Evolutionary conservation across 2,329 filamentous ascomycete genomes (phyloP).

Genomic region (Colletotrichum endophyticum): DNA sequence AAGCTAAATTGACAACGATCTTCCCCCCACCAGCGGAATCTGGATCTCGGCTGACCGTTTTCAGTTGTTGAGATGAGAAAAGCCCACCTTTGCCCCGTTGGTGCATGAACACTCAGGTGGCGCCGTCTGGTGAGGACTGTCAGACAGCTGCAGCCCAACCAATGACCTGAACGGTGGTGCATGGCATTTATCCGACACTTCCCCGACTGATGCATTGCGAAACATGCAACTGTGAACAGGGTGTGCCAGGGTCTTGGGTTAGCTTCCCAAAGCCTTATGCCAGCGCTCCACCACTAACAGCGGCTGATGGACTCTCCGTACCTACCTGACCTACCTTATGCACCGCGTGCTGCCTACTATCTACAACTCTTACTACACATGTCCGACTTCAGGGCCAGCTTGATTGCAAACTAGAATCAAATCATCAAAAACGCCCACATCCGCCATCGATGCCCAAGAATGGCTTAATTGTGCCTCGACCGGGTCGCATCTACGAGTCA

Average conservation of each 20-base stretch:
- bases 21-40: neutral
- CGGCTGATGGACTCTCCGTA: conserved; percentile 12
- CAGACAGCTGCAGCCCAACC: neutral
- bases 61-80: neutral
- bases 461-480: conserved; percentile 11
- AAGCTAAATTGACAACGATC: neutral
- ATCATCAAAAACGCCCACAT: conserved; percentile 7
- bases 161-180: neutral
- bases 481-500: conserved; percentile 14
- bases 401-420: conserved; percentile 15
- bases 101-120: neutral
- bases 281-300: conserved; percentile 20
- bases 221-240: conserved; percentile 18
- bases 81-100: neutral
- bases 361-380: neutral
- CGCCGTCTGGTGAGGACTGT: neutral
- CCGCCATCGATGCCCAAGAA: conserved; percentile 13
- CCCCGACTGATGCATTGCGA: conserved; percentile 18
- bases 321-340: neutral
- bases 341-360: neutral
- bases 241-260: conserved; percentile 15
- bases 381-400: conserved; percentile 13
- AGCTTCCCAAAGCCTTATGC: conserved; percentile 14
- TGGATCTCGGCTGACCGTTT: neutral
- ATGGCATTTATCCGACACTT: conserved; percentile 17